Base-by-base conservation (phyloP, 2,329 filamentous ascomycete species). In the Byssochlamys sp. region DNA sequence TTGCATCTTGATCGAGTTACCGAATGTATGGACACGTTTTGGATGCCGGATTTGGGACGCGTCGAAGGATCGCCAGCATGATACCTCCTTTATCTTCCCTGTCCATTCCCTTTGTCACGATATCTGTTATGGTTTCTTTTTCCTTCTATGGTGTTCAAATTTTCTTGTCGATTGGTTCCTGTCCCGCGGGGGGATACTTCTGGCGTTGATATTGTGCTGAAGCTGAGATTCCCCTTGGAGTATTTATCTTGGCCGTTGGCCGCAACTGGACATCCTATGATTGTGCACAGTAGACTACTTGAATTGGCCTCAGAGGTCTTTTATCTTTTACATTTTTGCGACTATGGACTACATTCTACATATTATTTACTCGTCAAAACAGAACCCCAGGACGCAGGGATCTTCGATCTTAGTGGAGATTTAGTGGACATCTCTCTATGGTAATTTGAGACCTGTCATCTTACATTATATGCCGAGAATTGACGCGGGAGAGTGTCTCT, bases 11-110 rank as follows among this genome's bases (percentile, higher is more conserved):
- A 28, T 28, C 27, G 49, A 51, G 27, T 51, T 51, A 28, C 49
- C 49, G 39, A 51, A 51, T 51, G 49, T 51, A 51, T 51, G 49
- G 49, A 51, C 25, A 51, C 49, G 49, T 51, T 51, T 51, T 51
- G 27, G 49, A 51, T 51, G 49, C 25, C 27, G 49, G 49, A 28
- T 51, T 51, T 51, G 25, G 49, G 49, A 51, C 49, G 49, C 49
- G 27, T 51, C 27, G 49, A 51, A 51, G 49, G 49, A 51, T 24
- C 49, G 27, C 49, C 14, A 28, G 4, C 14, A 51, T 51, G 49
- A 51, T 51, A 51, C 49, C 49, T 51, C 24, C 49, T 26, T 51
- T 51, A 26, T 26, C 27, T 51, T 51, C 49, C 12, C 49, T 26
- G 49, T 51, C 49, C 49, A 28, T 51, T 51, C 24, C 27, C 49